Conservation (phyloP, 805 yeast genomes). For the Grigorovia humatica region DNA sequence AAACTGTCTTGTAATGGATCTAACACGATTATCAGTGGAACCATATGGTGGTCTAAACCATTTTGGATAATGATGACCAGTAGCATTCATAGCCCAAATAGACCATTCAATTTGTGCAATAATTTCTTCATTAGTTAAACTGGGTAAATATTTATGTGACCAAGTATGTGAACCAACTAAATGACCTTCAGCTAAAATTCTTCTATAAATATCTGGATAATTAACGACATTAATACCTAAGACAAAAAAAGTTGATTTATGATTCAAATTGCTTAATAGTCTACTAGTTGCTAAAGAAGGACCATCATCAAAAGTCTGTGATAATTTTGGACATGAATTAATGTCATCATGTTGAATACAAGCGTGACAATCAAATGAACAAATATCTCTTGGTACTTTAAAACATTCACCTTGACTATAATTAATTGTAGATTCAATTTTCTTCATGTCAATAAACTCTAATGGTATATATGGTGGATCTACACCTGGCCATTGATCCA, state of each 20-base stretch:
- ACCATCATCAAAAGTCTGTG: slow-evolving; percentile 94
- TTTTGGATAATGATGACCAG: slow-evolving; percentile 75
- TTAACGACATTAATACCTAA: slow-evolving; percentile 73
- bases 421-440: slow-evolving; percentile 39
- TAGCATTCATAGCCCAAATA: slow-evolving; percentile 96
- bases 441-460: slow-evolving; percentile 50
- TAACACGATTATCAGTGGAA: slow-evolving; percentile 78
- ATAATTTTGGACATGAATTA: slow-evolving; percentile 57
- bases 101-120: slow-evolving; percentile 92
- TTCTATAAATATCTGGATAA: slow-evolving; percentile 61
- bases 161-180: slow-evolving; percentile 83
- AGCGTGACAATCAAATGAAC: slow-evolving; percentile 80
- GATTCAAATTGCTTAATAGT: slow-evolving; percentile 43
- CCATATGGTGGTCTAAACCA: slow-evolving; percentile 98
- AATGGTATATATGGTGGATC: slow-evolving; percentile 84
- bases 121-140: slow-evolving; percentile 65
- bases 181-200: slow-evolving; percentile 55
- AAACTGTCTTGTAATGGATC: slow-evolving; percentile 69
- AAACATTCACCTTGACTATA: slow-evolving; percentile 55
- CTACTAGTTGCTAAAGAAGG: slow-evolving; percentile 66
- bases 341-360: slow-evolving; percentile 73
- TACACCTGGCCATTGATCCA: slow-evolving; percentile 71
- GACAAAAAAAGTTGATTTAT: slow-evolving; percentile 70
- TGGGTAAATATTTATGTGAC: slow-evolving; percentile 81
- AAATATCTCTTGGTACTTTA: slow-evolving; percentile 36